Percentiles rank a stretch among this genome's conserved stretches.
Conservation (phyloP, 805 yeast genomes). For the Sugiyamaella mastotermitis region DNA sequence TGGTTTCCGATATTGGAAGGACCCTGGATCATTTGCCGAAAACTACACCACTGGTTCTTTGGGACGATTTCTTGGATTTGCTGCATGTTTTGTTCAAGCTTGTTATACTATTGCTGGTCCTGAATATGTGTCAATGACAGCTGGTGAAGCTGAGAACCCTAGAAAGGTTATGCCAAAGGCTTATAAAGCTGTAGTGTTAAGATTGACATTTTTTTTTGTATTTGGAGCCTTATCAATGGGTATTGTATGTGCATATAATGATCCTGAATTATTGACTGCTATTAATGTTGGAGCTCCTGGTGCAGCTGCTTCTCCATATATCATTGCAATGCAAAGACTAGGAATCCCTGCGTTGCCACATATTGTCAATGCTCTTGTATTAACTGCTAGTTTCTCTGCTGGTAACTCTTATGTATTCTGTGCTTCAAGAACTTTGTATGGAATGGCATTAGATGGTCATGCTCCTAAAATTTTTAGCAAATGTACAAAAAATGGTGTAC, state of each 20-base stretch:
- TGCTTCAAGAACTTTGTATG: constrained; percentile 62
- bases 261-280: constrained; percentile 52
- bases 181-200: constrained; percentile 63
- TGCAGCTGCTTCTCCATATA: constrained; percentile 76
- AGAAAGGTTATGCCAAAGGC: constrained; percentile 71
- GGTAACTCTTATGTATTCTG: constrained; percentile 78
- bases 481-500: constrained; percentile 67
- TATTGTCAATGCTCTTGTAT: constrained; percentile 70
- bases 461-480: constrained; percentile 63
- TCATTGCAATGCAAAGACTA: constrained; percentile 65
- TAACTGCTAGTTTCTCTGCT: constrained; percentile 73
- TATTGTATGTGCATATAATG: constrained; percentile 64
- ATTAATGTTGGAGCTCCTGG: constrained; percentile 60
- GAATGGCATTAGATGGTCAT: constrained; percentile 62
- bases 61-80: constrained; percentile 68
- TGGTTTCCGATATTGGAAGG: constrained; percentile 53
- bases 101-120: constrained; percentile 82
- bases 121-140: constrained; percentile 78
- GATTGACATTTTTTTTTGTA: constrained; percentile 62
- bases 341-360: constrained; percentile 64
- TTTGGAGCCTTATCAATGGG: constrained; percentile 78
- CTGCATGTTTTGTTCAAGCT: constrained; percentile 64
- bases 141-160: constrained; percentile 74
- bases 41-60: constrained; percentile 48
- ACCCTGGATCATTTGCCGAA: constrained; percentile 53